Base-by-base conservation (phyloP, 495 filamentous ascomycete species). In the Apodospora peruviana region DNA sequence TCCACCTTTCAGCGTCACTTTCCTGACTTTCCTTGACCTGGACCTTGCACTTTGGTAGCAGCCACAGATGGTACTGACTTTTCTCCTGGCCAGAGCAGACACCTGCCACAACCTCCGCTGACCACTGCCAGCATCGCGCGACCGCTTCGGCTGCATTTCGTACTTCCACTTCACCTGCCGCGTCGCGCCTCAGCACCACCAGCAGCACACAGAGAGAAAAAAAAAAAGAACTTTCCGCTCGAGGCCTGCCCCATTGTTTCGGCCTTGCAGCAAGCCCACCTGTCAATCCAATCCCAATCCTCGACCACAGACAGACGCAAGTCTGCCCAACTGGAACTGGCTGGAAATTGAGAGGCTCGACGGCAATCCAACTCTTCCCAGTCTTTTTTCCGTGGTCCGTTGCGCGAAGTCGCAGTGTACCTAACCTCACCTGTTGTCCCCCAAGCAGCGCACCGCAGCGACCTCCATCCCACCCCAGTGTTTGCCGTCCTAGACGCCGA, bases 401-500 rank as follows among this genome's bases (percentile, higher is more conserved):
- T 57, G 55, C 48, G 50, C 59, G 50, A 62, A 53, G 45, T 51
- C 50, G 48, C 40, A 50, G 53, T 48, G 51, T 51, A 65, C 57
- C 59, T 55, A 46, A 29, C 24, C 37, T 48, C 38, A 55, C 47
- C 56, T 55, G 56, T 51, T 51, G 53, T 56, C 53, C 53, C 44
- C 53, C 50, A 42, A 50, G 35, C 36, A 53, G 34, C n/a, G n/a
- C n/a, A n/a, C n/a, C n/a, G n/a, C 51, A 55, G 52, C 53, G 43
- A 48, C 37, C 42, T 45, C 48, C 43, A 55, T 43, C 27, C 45
- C 50, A 40, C 52, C 46, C 51, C 37, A 45, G 50, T 47, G 37
- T 52, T n/a, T 59, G 55, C 49, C 45, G 60, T 57, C 56, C 22
- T 47, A 52, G 49, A 60, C 53, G 49, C 59, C 53, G 45, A 54